Evolutionary conservation across 2,329 filamentous ascomycete genomes (phyloP).

Genomic region (Ophiostoma himal-ulmi): DNA sequence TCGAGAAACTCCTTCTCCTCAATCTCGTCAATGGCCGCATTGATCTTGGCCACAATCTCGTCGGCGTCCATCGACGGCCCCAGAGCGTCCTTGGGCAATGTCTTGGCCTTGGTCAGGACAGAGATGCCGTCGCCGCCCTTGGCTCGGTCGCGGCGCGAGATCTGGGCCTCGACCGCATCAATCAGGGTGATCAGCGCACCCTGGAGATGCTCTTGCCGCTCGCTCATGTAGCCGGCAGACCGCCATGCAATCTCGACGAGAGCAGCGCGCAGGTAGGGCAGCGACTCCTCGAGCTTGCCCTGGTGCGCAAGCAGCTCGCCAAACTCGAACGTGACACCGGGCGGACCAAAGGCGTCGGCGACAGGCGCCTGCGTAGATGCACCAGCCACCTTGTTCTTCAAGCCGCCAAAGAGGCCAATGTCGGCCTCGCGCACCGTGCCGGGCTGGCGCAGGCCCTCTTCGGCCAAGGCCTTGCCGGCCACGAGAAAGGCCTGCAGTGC

Average conservation of each 20-base stretch:
- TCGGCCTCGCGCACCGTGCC: not conserved
- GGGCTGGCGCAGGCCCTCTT: slow-evolving; percentile 16
- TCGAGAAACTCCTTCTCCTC: not conserved
- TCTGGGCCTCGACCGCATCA: not conserved
- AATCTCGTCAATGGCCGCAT: not conserved
- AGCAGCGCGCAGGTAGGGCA: slow-evolving; percentile 21
- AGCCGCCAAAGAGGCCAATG: not conserved
- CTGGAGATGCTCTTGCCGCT: not conserved
- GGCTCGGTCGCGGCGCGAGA: not conserved
- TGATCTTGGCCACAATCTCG: not conserved
- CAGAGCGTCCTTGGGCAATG: not conserved
- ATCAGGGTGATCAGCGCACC: not conserved
- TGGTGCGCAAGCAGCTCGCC: slow-evolving; percentile 3
- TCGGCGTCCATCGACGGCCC: not conserved
- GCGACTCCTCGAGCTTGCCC: slow-evolving; percentile 10
- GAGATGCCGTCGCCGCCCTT: slow-evolving; percentile 7
- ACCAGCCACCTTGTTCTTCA: not conserved
- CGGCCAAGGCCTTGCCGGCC: not conserved
- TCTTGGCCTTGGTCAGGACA: not conserved
- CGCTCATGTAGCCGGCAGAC: not conserved
- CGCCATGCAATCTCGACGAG: slow-evolving; percentile 14
- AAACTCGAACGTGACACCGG: slow-evolving; percentile 7
- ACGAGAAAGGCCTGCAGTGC: slow-evolving; percentile 28
- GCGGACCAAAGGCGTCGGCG: slow-evolving; percentile 23
- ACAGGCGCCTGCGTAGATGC: not conserved